phyloP scores from a whole-genome alignment of 2,329 filamentous ascomycete species.

The Aspergillus puulaauensis region DNA sequence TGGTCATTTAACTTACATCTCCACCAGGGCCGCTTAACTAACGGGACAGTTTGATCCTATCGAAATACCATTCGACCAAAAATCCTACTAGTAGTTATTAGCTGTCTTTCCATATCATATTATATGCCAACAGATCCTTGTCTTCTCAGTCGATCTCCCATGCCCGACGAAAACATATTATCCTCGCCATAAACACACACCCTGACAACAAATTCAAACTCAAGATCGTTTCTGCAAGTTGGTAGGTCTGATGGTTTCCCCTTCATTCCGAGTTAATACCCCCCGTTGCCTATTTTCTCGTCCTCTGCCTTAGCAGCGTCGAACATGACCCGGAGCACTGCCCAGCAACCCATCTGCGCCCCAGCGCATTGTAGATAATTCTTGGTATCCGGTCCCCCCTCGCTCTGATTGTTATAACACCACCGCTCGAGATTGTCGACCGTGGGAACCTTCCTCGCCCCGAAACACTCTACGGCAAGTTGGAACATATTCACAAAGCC shows the following conservation, averaged over 20 bases:
- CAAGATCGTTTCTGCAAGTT: slow-evolving; percentile 37
- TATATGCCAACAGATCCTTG: too few relatives aligned
- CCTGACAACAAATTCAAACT: slow-evolving; percentile 34
- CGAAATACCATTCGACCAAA: too few relatives aligned
- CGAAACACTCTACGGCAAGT: slow-evolving; percentile 25
- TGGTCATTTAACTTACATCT: too few relatives aligned
- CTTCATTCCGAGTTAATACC: slow-evolving; percentile 17
- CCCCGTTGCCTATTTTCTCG: slow-evolving; percentile 28
- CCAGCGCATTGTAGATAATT: slow-evolving; percentile 32
- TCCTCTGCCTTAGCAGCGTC: slow-evolving; percentile 27
- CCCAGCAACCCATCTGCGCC: slow-evolving; percentile 23
- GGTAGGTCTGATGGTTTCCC: slow-evolving; percentile 23
- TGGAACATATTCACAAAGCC: slow-evolving; percentile 36
- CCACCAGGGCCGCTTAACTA: too few relatives aligned
- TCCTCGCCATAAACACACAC: slow-evolving; percentile 22
- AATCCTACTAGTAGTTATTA: too few relatives aligned
- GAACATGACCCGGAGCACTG: slow-evolving; percentile 26
- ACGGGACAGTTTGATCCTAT: too few relatives aligned
- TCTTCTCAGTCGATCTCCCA: not conserved
- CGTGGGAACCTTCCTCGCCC: slow-evolving; percentile 21
- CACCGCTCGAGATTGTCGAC: slow-evolving; percentile 24
- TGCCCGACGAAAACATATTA: slow-evolving; percentile 6
- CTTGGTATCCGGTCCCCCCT: slow-evolving; percentile 30
- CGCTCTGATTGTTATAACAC: slow-evolving; percentile 17
- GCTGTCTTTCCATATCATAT: too few relatives aligned